Conservation (phyloP, 2,329 filamentous ascomycete species). For the Magnaporthiopsis poae region DNA sequence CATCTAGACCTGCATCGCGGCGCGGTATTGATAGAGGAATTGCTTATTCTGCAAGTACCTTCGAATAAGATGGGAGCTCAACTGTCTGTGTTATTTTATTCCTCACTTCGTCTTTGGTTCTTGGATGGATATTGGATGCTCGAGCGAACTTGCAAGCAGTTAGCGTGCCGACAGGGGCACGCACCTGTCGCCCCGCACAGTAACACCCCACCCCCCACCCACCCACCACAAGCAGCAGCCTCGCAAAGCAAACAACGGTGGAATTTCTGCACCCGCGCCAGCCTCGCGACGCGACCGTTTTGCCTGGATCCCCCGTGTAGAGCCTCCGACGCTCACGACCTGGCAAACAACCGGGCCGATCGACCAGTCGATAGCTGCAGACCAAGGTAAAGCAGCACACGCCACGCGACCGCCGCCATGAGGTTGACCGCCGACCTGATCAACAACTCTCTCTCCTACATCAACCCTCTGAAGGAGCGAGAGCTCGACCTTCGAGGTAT, state of each 20-base stretch:
- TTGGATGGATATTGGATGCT: neutral
- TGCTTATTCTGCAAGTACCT: neutral
- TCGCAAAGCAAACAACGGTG: neutral
- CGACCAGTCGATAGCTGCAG: neutral
- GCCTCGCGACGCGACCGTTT: neutral
- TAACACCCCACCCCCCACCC: neutral
- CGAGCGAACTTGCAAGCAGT: neutral
- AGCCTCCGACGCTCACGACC: neutral
- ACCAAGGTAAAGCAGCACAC: neutral
- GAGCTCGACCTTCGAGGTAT: constrained; percentile 98
- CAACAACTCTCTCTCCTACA: constrained; percentile 87
- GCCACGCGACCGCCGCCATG: constrained; percentile 2
- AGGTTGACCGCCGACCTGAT: constrained; percentile 63
- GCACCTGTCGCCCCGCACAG: neutral
- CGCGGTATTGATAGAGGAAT: neutral
- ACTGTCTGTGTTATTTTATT: no score
- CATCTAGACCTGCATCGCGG: neutral
- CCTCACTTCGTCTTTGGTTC: no score
- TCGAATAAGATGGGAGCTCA: no score
- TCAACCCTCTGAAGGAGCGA: constrained; percentile 96
- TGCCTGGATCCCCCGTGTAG: neutral
- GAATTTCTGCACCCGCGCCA: neutral
- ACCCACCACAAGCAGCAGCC: neutral
- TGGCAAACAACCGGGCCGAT: neutral
- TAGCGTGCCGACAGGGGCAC: neutral